These are phyloP conservation scores for Stentor coeruleus DNA, from an alignment of 73 alveolate genomes.

Conservation along the genomic window DNA sequence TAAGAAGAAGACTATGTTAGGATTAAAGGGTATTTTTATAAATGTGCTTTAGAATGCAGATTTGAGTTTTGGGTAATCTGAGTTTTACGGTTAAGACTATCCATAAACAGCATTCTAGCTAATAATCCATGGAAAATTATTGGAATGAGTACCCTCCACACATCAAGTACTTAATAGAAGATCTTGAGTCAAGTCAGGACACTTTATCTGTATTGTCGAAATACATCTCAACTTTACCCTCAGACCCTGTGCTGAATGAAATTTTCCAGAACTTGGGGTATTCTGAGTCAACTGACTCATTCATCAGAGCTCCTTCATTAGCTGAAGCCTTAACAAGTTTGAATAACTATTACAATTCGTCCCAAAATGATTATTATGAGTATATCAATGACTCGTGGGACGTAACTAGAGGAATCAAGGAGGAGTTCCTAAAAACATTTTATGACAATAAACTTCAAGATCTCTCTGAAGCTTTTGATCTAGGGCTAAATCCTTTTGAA, in stretches of 20 bases:
- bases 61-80: too few species aligned
- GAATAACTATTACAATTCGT: neutral
- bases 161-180: neutral
- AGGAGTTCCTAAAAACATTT: constrained; percentile 15
- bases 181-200: neutral
- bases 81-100: too few species aligned
- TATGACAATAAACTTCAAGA: neutral
- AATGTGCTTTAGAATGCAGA: too few species aligned
- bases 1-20: too few species aligned
- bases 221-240: neutral
- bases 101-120: too few species aligned
- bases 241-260: neutral
- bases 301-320: neutral
- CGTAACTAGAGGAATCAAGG: neutral
- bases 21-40: too few species aligned
- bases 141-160: neutral
- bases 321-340: neutral
- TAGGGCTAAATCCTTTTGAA: neutral
- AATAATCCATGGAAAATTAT: neutral
- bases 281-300: neutral
- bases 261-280: neutral
- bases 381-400: neutral
- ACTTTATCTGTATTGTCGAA: neutral
- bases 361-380: neutral
- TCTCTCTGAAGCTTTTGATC: neutral